phyloP scores from a whole-genome alignment of 805 yeast species.

The Lipomyces spencermartinsiae region DNA sequence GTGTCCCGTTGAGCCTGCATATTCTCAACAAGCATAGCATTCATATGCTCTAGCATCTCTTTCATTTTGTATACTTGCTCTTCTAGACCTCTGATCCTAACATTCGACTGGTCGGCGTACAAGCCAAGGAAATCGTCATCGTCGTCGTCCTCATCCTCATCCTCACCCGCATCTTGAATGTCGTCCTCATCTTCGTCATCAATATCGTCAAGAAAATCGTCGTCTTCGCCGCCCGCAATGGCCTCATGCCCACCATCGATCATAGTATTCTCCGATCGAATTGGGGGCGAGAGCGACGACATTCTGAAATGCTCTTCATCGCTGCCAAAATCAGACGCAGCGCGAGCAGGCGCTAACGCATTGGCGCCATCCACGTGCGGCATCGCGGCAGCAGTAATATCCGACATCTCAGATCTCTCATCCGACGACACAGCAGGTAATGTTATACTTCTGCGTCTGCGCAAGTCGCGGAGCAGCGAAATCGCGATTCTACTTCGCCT shows the following conservation, averaged over 20 bases:
- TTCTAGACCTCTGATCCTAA: constrained; percentile 32
- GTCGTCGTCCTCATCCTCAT: constrained; percentile 33
- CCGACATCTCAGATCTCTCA: constrained; percentile 12
- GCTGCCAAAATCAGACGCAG: neutral
- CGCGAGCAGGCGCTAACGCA: constrained; percentile 11
- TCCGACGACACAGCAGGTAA: constrained; percentile 15
- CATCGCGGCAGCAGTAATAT: constrained; percentile 1
- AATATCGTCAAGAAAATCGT: constrained; percentile 1
- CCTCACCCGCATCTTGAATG: constrained; percentile 9
- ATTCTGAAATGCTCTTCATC: constrained; percentile 9
- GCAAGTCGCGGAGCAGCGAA: constrained; percentile 32
- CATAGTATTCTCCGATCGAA: neutral
- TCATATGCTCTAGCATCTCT: constrained; percentile 34
- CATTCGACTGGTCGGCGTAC: constrained; percentile 34
- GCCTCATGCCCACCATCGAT: constrained; percentile 11
- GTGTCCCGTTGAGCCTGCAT: constrained; percentile 8
- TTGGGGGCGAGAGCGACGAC: constrained; percentile 20
- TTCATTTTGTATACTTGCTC: constrained; percentile 36
- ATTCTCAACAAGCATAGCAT: constrained; percentile 20
- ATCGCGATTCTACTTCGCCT: constrained; percentile 28
- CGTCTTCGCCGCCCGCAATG: constrained; percentile 7
- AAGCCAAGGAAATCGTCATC: constrained; percentile 32
- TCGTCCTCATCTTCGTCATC: constrained; percentile 18
- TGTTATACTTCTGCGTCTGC: constrained; percentile 24
- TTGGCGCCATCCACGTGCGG: constrained; percentile 16